These are phyloP conservation scores for Cystobasidium slooffiae DNA, from an alignment of 1,284 basidiomycete species.

Conservation along the genomic window DNA sequence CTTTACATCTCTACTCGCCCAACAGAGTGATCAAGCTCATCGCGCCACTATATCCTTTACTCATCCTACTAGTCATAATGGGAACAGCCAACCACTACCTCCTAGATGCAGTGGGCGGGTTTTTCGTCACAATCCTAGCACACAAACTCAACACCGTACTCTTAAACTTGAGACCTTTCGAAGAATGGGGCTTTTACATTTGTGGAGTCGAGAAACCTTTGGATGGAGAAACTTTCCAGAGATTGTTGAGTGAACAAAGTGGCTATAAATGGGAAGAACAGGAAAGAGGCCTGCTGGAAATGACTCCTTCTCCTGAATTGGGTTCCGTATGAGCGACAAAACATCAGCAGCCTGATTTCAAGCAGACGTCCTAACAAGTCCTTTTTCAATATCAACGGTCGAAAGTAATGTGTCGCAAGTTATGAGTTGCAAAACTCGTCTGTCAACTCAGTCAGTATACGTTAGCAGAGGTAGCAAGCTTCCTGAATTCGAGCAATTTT, in stretches of 20 bases:
- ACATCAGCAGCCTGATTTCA: background rate
- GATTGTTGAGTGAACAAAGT: conserved; percentile 15
- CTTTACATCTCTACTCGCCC: conserved; percentile 55
- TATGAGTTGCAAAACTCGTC: too few species aligned
- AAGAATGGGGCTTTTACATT: conserved; percentile 56
- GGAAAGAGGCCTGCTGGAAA: conserved; percentile 19
- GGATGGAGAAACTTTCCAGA: conserved; percentile 19
- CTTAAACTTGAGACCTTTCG: conserved; percentile 56
- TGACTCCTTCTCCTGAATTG: background rate
- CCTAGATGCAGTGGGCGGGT: conserved; percentile 57
- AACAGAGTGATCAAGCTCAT: conserved; percentile 28
- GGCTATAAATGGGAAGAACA: conserved; percentile 20
- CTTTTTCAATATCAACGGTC: too few species aligned
- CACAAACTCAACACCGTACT: conserved; percentile 54
- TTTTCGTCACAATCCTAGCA: conserved; percentile 56
- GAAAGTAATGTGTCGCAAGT: too few species aligned
- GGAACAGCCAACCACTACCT: conserved; percentile 58
- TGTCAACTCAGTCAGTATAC: too few species aligned
- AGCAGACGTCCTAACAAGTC: background rate
- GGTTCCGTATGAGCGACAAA: background rate
- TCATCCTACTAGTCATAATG: conserved; percentile 58
- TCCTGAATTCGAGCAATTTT: too few species aligned
- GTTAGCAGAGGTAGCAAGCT: too few species aligned
- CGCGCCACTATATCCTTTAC: conserved; percentile 53
- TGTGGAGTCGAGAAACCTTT: conserved; percentile 30